phyloP scores from a whole-genome alignment of 23 red algal genomes.

The Agarophyton chilense region DNA sequence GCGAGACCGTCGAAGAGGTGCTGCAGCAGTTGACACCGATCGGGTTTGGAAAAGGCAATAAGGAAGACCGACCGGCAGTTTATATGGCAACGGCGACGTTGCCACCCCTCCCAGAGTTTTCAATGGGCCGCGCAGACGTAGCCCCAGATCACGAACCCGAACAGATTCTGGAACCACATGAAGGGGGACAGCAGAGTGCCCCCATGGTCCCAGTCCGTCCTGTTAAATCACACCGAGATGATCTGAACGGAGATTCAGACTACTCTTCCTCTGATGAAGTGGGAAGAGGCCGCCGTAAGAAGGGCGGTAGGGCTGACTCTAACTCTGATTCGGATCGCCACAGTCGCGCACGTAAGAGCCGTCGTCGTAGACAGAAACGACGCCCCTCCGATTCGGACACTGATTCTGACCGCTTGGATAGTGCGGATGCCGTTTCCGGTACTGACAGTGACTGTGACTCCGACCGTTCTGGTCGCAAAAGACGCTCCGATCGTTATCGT shows the following conservation, averaged over 20 bases:
- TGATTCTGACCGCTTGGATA: too few species aligned
- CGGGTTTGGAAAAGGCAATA: background rate
- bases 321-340: too few species aligned
- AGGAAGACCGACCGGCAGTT: too few species aligned
- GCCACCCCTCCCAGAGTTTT: background rate
- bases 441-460: too few species aligned
- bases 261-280: background rate
- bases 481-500: too few species aligned
- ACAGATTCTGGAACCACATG: too few species aligned
- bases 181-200: too few species aligned
- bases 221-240: background rate
- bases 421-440: too few species aligned
- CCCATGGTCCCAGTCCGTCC: conserved; percentile 1
- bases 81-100: background rate
- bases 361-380: background rate
- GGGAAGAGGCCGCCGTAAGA: background rate
- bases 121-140: background rate
- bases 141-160: too few species aligned
- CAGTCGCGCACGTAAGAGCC: background rate
- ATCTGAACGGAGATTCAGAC: background rate
- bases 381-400: conserved; percentile 1
- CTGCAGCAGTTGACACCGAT: background rate
- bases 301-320: conserved; percentile 4
- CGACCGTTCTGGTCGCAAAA: too few species aligned
- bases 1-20: background rate